A percentile compares a stretch with the other conserved stretches of the same genome.
phyloP scores from a whole-genome alignment of 495 filamentous ascomycete genomes.

The Ramalina intermedia region DNA sequence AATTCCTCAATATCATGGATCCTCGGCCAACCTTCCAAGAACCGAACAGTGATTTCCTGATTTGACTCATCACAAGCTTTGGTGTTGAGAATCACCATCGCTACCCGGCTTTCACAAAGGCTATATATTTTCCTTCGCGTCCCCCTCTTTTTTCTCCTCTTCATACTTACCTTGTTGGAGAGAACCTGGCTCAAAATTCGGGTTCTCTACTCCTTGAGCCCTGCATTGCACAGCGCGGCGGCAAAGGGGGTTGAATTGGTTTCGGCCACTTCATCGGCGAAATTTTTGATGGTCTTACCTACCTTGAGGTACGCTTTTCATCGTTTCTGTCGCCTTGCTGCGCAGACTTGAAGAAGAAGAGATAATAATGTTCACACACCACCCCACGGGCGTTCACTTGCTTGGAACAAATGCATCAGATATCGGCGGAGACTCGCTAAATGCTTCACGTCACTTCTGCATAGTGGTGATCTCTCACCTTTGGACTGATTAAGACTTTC shows the following conservation, averaged over 20 bases:
- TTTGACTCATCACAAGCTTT: too few species aligned
- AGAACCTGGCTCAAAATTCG: conserved; percentile 47
- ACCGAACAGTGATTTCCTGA: too few species aligned
- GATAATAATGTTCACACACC: neutral
- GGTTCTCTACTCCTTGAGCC: conserved; percentile 44
- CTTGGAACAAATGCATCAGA: neutral
- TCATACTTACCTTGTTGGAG: conserved; percentile 65
- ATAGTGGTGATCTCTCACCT: neutral
- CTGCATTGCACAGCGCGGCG: conserved; percentile 69
- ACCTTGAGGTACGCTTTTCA: conserved; percentile 37
- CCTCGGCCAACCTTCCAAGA: too few species aligned
- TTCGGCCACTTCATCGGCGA: conserved; percentile 55
- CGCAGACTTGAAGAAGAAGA: conserved; percentile 39
- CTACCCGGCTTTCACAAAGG: too few species aligned
- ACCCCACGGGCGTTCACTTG: neutral
- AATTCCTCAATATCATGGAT: too few species aligned
- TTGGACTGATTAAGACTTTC: neutral
- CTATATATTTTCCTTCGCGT: neutral
- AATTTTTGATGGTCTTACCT: conserved; percentile 50
- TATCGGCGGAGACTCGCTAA: neutral
- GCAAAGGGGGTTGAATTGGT: conserved; percentile 49
- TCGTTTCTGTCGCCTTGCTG: conserved; percentile 31
- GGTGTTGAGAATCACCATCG: too few species aligned
- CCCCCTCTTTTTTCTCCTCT: conserved; percentile 26
- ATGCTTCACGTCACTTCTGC: neutral